Percentiles rank a stretch among this genome's conserved stretches.
phyloP scores from a whole-genome alignment of 495 filamentous ascomycete genomes.

The Aspergillus panamensis region DNA sequence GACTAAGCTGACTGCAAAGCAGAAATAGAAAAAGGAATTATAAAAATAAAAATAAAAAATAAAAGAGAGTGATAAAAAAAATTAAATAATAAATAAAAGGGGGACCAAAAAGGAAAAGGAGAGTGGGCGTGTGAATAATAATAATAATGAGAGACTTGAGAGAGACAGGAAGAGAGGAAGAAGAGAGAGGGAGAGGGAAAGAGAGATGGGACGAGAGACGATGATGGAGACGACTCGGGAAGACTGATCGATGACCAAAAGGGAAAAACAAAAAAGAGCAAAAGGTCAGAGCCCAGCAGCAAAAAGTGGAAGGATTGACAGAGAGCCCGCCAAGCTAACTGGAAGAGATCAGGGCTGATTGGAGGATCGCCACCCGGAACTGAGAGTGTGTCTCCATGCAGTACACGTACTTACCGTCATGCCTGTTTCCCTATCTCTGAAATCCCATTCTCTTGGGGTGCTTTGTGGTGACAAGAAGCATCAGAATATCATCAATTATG shows the following conservation, averaged over 20 bases:
- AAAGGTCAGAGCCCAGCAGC: background rate
- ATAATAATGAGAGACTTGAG: constrained; percentile 10
- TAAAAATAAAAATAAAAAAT: constrained; percentile 5
- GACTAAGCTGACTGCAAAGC: constrained; percentile 22
- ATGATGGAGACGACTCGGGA: constrained; percentile 18
- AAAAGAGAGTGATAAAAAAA: constrained; percentile 7
- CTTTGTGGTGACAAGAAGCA: too few relatives aligned
- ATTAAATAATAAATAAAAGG: constrained; percentile 15
- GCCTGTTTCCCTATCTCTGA: background rate
- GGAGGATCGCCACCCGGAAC: constrained; percentile 25
- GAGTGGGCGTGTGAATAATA: constrained; percentile 11
- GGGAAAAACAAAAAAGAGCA: constrained; percentile 11
- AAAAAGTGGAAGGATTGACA: constrained; percentile 17
- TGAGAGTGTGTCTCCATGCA: constrained; percentile 19
- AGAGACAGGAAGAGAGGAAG: constrained; percentile 12
- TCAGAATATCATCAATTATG: too few relatives aligned
- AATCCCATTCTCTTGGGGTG: too few relatives aligned
- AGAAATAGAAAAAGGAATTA: constrained; percentile 18
- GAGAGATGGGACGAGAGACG: constrained; percentile 18
- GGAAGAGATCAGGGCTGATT: constrained; percentile 13
- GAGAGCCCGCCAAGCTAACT: background rate
- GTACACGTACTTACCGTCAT: constrained; percentile 19
- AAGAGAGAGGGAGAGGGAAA: constrained; percentile 13
- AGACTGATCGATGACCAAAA: constrained; percentile 13
- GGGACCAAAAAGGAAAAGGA: constrained; percentile 25